Evolutionary conservation across 139 green algal species (phyloP).

Genomic region (Chlorella sp.): DNA sequence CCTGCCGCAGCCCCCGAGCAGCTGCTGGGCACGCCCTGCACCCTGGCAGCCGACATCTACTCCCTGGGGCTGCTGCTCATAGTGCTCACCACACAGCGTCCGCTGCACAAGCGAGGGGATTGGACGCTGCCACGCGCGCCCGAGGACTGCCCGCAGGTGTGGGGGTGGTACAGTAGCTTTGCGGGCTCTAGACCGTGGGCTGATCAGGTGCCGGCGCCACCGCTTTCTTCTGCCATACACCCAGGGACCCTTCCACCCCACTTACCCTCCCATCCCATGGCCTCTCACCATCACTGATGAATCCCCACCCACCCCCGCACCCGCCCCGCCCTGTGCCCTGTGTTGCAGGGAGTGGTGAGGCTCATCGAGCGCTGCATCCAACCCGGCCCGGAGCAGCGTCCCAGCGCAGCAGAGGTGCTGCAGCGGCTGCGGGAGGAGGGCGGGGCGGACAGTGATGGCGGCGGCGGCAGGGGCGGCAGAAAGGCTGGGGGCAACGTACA

Average conservation of each 20-base stretch:
- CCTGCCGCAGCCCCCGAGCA: slow-evolving; percentile 4
- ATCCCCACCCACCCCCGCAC: too few relatives aligned
- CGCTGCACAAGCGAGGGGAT: not conserved
- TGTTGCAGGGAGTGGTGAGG: not conserved
- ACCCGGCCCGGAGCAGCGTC: not conserved
- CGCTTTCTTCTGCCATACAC: too few relatives aligned
- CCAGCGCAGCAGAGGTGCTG: not conserved
- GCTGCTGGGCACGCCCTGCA: slow-evolving; percentile 14
- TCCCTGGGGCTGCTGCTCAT: not conserved
- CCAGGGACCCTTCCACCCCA: too few relatives aligned
- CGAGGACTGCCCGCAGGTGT: not conserved
- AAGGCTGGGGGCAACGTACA: too few relatives aligned
- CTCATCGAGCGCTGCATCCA: not conserved
- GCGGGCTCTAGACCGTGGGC: too few relatives aligned
- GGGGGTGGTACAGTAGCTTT: too few relatives aligned
- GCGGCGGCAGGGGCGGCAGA: too few relatives aligned
- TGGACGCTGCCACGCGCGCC: not conserved
- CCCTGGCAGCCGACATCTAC: not conserved
- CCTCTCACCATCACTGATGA: too few relatives aligned
- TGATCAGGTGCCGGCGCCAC: too few relatives aligned
- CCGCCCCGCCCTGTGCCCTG: not conserved
- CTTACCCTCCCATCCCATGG: too few relatives aligned
- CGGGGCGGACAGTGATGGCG: too few relatives aligned
- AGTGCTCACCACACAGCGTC: not conserved
- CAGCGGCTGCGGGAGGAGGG: not conserved